Evolutionary conservation across 1,284 basidiomycete genomes (phyloP).

Genomic region (Salmacisia buchloeana): DNA sequence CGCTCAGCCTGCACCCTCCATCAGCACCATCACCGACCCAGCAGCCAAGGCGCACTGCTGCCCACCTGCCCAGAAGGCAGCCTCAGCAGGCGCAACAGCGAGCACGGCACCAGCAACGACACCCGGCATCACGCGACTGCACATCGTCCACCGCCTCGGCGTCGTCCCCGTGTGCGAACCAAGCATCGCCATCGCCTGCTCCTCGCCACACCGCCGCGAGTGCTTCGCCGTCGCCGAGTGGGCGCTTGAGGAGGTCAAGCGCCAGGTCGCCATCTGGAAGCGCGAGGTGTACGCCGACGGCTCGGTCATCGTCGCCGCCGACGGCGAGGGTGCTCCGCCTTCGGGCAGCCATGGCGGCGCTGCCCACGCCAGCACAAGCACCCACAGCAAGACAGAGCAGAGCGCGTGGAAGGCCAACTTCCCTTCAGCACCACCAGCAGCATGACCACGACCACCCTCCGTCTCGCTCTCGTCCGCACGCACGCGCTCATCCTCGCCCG

Average conservation of each 20-base stretch:
- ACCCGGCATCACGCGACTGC: slow-evolving; percentile 46
- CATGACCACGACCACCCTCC: too few species aligned
- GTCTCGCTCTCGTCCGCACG: too few species aligned
- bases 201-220: slow-evolving; percentile 75
- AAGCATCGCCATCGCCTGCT: slow-evolving; percentile 77
- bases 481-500: neutral
- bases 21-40: slow-evolving; percentile 1
- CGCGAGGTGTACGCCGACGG: slow-evolving; percentile 64
- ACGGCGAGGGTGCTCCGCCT: neutral
- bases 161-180: slow-evolving; percentile 70
- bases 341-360: neutral
- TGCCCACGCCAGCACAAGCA: neutral
- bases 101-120: neutral
- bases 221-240: slow-evolving; percentile 73
- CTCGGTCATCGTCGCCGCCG: neutral
- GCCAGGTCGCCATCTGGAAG: slow-evolving; percentile 80
- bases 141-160: slow-evolving; percentile 73
- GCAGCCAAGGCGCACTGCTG: slow-evolving; percentile 6
- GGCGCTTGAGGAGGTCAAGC: slow-evolving; percentile 76
- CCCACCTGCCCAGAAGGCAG: slow-evolving; percentile 11
- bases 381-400: neutral
- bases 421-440: neutral
- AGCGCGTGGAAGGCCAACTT: slow-evolving; percentile 1
- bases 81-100: neutral
- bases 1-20: slow-evolving; percentile 8